phyloP scores from a whole-genome alignment of 2,329 filamentous ascomycete genomes.

The Talaromyces funiculosus region DNA sequence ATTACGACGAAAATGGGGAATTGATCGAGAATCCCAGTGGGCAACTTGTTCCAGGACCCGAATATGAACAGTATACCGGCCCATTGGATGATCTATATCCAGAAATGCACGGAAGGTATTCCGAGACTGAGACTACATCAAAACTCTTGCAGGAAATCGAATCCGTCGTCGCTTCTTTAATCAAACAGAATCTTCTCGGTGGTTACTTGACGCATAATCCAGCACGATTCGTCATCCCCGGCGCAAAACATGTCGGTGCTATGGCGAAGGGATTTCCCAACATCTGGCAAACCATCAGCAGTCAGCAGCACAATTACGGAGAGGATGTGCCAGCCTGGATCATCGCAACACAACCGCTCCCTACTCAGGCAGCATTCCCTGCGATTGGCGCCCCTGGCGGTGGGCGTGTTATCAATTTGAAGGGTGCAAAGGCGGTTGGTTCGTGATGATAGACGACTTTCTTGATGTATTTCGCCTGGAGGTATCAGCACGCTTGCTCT shows the following conservation, averaged over 20 bases:
- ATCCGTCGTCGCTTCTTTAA: conserved; percentile 66
- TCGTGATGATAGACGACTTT: conserved; percentile 18
- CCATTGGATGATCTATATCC: conserved; percentile 47
- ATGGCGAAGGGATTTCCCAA: conserved; percentile 58
- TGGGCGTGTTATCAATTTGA: conserved; percentile 54
- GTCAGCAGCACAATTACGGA: conserved; percentile 52
- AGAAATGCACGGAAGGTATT: conserved; percentile 42
- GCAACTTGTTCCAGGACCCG: conserved; percentile 24
- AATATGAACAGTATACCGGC: conserved; percentile 32
- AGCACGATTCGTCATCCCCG: conserved; percentile 74
- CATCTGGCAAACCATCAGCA: conserved; percentile 63
- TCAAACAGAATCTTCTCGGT: conserved; percentile 73
- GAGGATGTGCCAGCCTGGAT: conserved; percentile 73
- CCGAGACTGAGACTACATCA: conserved; percentile 23
- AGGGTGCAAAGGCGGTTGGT: conserved; percentile 50
- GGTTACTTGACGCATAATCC: conserved; percentile 78
- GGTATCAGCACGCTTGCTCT: not conserved
- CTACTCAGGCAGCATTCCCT: not conserved
- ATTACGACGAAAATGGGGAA: conserved; percentile 30
- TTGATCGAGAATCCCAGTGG: conserved; percentile 22
- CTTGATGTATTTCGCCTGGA: not conserved
- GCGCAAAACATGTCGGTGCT: conserved; percentile 48
- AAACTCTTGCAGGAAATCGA: conserved; percentile 62
- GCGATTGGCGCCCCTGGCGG: conserved; percentile 29
- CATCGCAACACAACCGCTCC: conserved; percentile 27